Percentiles rank a stretch among this genome's conserved stretches.
These are phyloP conservation scores for Yarrowia sp. DNA, from an alignment of 805 yeast genomes.

Conservation along the genomic window DNA sequence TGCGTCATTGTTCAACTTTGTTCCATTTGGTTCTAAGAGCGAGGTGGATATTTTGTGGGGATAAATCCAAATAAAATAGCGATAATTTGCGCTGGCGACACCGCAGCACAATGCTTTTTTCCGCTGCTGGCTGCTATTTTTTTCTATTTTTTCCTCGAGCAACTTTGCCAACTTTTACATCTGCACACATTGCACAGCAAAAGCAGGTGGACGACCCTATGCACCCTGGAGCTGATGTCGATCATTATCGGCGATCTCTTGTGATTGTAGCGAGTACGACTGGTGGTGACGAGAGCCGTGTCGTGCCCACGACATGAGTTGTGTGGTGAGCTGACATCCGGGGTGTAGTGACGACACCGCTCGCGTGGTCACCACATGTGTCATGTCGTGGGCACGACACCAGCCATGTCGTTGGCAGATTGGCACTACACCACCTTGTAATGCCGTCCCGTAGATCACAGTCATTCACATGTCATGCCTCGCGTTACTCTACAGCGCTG, in stretches of 20 bases:
- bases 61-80: too few species aligned
- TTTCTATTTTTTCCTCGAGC: neutral
- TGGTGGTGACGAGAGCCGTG: neutral
- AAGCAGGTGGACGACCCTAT: constrained; percentile 7
- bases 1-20: neutral
- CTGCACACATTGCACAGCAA: neutral
- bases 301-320: neutral
- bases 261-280: neutral
- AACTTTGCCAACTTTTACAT: neutral
- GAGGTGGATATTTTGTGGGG: too few species aligned
- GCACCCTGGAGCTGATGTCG: constrained; percentile 8
- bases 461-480: too few species aligned
- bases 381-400: neutral
- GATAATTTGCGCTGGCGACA: too few species aligned
- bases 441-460: neutral
- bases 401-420: neutral
- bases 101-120: too few species aligned
- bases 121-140: neutral
- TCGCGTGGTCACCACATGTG: neutral
- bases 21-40: neutral
- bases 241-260: neutral
- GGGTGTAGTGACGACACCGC: neutral
- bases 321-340: neutral
- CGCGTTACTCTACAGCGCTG: neutral
- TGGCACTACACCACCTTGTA: neutral